Base-by-base conservation (phyloP, 139 green algal genomes). In the Tetradesmus lagerheimii region DNA sequence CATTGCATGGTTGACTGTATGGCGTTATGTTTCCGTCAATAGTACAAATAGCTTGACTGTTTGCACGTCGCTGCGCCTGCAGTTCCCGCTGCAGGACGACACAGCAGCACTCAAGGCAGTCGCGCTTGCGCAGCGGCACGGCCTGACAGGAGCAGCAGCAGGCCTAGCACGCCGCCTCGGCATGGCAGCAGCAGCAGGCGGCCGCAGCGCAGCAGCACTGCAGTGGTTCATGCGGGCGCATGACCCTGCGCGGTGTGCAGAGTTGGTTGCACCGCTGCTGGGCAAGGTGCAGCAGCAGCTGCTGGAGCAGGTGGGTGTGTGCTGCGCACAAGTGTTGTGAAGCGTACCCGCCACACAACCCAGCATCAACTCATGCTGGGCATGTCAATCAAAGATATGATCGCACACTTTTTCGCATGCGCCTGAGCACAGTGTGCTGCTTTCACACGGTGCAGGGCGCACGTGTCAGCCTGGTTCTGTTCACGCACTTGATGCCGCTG, bases 31-130 rank as follows among this genome's bases (percentile, higher is more conserved):
- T n/a, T n/a, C n/a, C n/a, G n/a, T n/a, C n/a, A n/a, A n/a, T n/a
- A n/a, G n/a, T n/a, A n/a, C n/a, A n/a, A n/a, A n/a, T n/a, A n/a
- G n/a, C n/a, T n/a, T n/a, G n/a, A n/a, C n/a, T n/a, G n/a, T n/a
- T n/a, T n/a, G n/a, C n/a, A 47, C 64, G 23, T 34, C 16, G 5
- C 16, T 16, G 34, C 25, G n/a, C 75, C n/a, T 90, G 50, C 84
- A 90, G 66, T 89, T 82, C 78, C 53, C 38, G 8, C 1, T 83
- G 25, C 76, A 88, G 27, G 81, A 90, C 41, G 43, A 76, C 2
- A 29, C 31, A 23, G 53, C 66, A 3, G 90, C 93, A 18, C 50
- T 84, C 31, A 94, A 94, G 80, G 92, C 93, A 1, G 64, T 93
- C 4, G 85, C 86, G 15, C 53, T 93, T 8, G 91, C 89, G n/a